Base-by-base conservation (phyloP, 805 yeast species). In the Kurtzmaniella cleridarum region DNA sequence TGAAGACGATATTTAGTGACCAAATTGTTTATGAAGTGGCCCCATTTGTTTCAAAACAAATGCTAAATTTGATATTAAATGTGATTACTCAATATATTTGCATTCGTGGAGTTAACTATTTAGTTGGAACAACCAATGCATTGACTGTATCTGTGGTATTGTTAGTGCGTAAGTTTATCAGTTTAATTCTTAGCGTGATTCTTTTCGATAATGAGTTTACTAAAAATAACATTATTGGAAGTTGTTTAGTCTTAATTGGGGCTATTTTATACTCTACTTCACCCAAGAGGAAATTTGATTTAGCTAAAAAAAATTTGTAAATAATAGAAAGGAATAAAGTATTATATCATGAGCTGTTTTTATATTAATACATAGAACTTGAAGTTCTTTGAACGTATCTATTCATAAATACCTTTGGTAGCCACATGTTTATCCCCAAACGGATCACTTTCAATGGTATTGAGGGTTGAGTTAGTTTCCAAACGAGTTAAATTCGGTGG, bases 21-120 rank as follows among this genome's bases (percentile, higher is more conserved):
- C 9, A 18, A 24, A 5, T 3, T 35, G 5, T 20, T 14, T 23
- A 27, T 18, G 13, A 27, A 30, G 5, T n/a, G 16, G 4, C 14
- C 9, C 30, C 35, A n/a, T 30, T 40, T 16, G 33, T 50, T 11
- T 49, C 51, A 13, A 36, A 30, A 14, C 55, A 49, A 31, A 17
- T 42, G 3, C 27, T 44, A 11, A 40, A 43, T 26, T 42, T 58
- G 17, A 38, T 32, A 3, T 17, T 49, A 3, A 58, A 58, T 36
- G 45, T 50, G 18, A 35, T 36, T 2, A 34, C 62, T 5, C 64
- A 58, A 41, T 53, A 48, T 46, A 37, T 78, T 3, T 84, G 95
- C 51, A 76, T 81, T 1, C 59, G 75, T 10, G 89, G 91, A 3
- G 91, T 84, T 10, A 81, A 79, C 50, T 66, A 65, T 49, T 60